Evolutionary conservation across 2,329 filamentous ascomycete species (phyloP).

Genomic region (Stachybotrys chlorohalonatus): DNA sequence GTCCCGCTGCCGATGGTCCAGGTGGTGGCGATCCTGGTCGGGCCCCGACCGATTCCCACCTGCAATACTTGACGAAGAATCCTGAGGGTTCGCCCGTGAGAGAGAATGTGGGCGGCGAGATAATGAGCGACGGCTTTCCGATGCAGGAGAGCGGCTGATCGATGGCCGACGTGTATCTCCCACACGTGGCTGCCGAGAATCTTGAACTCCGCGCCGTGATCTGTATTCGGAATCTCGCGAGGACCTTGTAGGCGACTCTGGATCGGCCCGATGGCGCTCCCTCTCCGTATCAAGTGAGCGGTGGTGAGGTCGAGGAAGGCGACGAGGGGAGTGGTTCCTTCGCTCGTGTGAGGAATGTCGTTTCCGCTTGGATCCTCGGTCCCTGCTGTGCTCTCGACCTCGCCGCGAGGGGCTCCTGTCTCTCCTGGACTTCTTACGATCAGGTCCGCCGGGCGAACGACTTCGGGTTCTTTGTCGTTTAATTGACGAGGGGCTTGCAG

Average conservation of each 20-base stretch:
- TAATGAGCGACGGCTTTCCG: constrained; percentile 10
- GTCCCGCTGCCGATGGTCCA: constrained; percentile 11
- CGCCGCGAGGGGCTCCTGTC: constrained; percentile 27
- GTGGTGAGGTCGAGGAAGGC: constrained; percentile 15
- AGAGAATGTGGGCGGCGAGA: constrained; percentile 10
- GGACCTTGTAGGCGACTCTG: constrained; percentile 12
- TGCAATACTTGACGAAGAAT: constrained; percentile 7
- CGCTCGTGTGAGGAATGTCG: constrained; percentile 22
- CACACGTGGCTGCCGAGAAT: constrained; percentile 10
- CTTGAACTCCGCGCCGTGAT: constrained; percentile 14
- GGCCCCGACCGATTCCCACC: constrained; percentile 5
- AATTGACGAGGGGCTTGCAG: constrained; percentile 25
- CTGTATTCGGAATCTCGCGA: constrained; percentile 14
- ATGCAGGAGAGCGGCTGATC: constrained; percentile 13
- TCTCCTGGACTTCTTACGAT: constrained; percentile 30
- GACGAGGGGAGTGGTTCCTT: constrained; percentile 20
- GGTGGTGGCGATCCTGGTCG: constrained; percentile 11
- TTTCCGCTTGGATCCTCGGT: constrained; percentile 20
- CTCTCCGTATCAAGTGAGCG: constrained; percentile 16
- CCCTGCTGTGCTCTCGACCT: constrained; percentile 29
- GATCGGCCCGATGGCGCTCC: not conserved
- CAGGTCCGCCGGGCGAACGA: constrained; percentile 24
- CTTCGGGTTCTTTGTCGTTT: constrained; percentile 35
- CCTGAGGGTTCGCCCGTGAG: constrained; percentile 13
- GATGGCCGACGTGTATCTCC: constrained; percentile 12